Percentiles rank a stretch among this genome's conserved stretches.
Evolutionary conservation across 1,284 basidiomycete species (phyloP).

Genomic region (Leccinum pachyderme): DNA sequence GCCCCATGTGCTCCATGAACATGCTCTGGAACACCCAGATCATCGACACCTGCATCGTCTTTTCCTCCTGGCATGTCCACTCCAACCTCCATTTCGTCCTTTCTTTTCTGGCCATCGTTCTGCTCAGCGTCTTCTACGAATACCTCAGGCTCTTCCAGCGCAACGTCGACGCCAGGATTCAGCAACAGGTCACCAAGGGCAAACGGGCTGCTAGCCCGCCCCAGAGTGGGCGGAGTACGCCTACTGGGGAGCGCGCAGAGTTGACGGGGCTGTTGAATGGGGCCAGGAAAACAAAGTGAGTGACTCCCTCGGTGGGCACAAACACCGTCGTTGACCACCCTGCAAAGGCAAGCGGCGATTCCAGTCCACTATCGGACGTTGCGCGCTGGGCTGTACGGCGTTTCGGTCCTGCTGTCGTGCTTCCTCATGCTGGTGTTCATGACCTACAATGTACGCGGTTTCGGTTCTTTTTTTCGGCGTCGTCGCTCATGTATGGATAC

Average conservation of each 20-base stretch:
- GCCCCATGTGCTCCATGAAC: slow-evolving; percentile 56
- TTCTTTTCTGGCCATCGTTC: slow-evolving; percentile 58
- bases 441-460: slow-evolving; percentile 72
- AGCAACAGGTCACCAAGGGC: slow-evolving; percentile 46
- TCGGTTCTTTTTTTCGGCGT: not conserved
- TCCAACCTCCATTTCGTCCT: slow-evolving; percentile 54
- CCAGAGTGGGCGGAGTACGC: slow-evolving; percentile 43
- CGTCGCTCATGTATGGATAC: not conserved
- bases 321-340: not conserved
- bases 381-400: slow-evolving; percentile 65
- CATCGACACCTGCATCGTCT: slow-evolving; percentile 73
- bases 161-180: slow-evolving; percentile 57
- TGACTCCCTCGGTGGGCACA: too few relatives aligned
- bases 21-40: slow-evolving; percentile 82
- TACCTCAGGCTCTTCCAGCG: slow-evolving; percentile 65
- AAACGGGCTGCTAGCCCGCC: slow-evolving; percentile 3
- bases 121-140: slow-evolving; percentile 69
- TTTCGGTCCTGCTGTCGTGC: slow-evolving; percentile 70
- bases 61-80: slow-evolving; percentile 68
- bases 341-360: slow-evolving; percentile 37
- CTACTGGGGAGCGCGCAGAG: slow-evolving; percentile 39
- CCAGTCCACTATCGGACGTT: slow-evolving; percentile 51
- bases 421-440: slow-evolving; percentile 88
- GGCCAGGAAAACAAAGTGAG: slow-evolving; percentile 26
- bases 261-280: slow-evolving; percentile 55